phyloP scores from a whole-genome alignment of 2,329 filamentous ascomycete species.

The Hypoxylon sp. region DNA sequence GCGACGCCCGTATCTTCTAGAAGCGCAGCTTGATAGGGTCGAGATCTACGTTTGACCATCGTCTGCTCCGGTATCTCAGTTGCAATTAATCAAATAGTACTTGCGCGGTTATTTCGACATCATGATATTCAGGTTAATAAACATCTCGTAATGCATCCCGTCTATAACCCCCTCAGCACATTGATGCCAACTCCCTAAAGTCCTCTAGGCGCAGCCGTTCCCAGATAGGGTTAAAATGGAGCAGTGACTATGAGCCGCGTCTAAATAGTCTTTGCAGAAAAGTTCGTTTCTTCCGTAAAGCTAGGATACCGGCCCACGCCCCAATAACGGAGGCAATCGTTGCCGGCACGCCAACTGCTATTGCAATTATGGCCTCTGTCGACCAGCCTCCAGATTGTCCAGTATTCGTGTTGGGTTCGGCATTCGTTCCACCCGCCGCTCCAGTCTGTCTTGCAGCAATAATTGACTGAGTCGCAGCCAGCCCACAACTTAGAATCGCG shows the following conservation, averaged over 20 bases:
- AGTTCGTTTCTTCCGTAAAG: background rate
- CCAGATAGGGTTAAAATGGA: background rate
- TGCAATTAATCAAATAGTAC: too few species aligned
- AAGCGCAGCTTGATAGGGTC: too few species aligned
- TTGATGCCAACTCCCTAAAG: too few species aligned
- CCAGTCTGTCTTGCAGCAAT: background rate
- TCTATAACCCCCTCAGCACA: too few species aligned
- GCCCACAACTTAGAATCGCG: background rate
- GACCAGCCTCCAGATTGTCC: background rate
- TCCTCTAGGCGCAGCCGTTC: too few species aligned
- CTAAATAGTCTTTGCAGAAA: background rate
- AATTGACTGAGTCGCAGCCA: background rate
- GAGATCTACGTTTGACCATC: too few species aligned
- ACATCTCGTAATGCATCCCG: too few species aligned
- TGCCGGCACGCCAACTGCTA: constrained; percentile 7
- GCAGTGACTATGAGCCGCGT: background rate
- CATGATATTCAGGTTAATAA: too few species aligned
- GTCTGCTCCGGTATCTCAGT: too few species aligned
- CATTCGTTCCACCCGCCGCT: background rate
- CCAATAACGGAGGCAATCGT: background rate
- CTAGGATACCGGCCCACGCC: background rate
- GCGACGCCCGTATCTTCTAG: too few species aligned
- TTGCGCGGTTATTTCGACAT: too few species aligned
- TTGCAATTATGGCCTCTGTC: background rate
- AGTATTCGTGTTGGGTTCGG: background rate